These are phyloP conservation scores for Papilionanthe hybrid DNA, from an alignment of 116 monocot genomes.

Conservation along the genomic window DNA sequence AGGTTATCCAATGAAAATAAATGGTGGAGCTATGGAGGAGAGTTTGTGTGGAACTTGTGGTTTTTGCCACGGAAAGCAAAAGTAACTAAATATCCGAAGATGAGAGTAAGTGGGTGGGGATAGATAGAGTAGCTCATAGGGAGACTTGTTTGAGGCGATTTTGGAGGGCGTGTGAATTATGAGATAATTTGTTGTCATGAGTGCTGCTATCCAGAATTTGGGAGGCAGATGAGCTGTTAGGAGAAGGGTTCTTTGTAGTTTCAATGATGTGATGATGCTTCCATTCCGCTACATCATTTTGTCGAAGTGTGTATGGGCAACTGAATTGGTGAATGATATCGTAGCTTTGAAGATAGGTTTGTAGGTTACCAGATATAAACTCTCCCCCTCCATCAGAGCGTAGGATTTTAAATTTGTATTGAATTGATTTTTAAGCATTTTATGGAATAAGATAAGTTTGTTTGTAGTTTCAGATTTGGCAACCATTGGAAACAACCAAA, in stretches of 20 bases:
- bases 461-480: not conserved
- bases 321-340: not conserved
- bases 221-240: not conserved
- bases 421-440: not conserved
- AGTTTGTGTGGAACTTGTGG: too few species aligned
- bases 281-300: not conserved
- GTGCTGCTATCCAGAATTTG: not conserved
- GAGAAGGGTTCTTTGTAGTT: not conserved
- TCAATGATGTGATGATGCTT: not conserved
- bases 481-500: not conserved
- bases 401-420: not conserved
- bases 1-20: too few species aligned
- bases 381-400: not conserved
- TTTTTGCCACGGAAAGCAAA: not conserved
- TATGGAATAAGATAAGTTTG: not conserved
- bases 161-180: not conserved
- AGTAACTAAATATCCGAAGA: not conserved
- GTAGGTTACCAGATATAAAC: not conserved
- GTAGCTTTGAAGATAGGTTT: not conserved
- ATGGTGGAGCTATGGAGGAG: too few species aligned
- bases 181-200: not conserved
- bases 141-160: not conserved
- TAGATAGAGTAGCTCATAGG: not conserved
- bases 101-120: not conserved
- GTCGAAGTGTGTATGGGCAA: not conserved